Evolutionary conservation across 768 basidiomycete genomes (phyloP).

Genomic region (Cubamyces lactineus): DNA sequence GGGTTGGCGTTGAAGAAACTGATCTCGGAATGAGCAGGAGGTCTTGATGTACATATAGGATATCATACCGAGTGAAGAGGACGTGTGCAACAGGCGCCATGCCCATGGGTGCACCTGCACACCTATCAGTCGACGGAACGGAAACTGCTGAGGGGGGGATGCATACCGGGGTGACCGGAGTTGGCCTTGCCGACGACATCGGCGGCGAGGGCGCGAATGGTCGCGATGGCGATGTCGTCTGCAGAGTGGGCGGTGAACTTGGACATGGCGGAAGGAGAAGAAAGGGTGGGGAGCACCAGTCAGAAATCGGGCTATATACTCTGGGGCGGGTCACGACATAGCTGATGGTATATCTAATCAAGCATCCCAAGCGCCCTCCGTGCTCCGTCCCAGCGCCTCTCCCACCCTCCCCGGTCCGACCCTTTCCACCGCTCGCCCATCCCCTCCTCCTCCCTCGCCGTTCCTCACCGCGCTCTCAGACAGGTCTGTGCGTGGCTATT

Average conservation of each 20-base stretch:
- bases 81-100: conserved; percentile 86
- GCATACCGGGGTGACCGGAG: conserved; percentile 87
- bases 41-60: conserved; percentile 21
- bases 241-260: conserved; percentile 40
- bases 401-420: background rate
- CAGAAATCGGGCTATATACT: conserved; percentile 22
- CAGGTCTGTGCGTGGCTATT: conserved; percentile 4
- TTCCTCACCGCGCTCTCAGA: conserved; percentile 3
- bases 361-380: conserved; percentile 11
- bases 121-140: conserved; percentile 13
- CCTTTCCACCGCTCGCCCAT: background rate
- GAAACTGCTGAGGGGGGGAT: conserved; percentile 4
- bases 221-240: conserved; percentile 66
- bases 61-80: conserved; percentile 69
- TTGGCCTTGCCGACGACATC: conserved; percentile 86
- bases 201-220: conserved; percentile 76
- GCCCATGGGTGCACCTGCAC: conserved; percentile 87
- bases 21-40: conserved; percentile 4
- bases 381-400: background rate
- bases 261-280: conserved; percentile 40
- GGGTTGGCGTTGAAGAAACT: conserved; percentile 91
- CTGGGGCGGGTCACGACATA: conserved; percentile 8
- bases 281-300: conserved; percentile 21
- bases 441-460: conserved; percentile 3
- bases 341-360: conserved; percentile 28